phyloP scores from a whole-genome alignment of 176 grass and related monocot genomes.

The Leersia perrieri region DNA sequence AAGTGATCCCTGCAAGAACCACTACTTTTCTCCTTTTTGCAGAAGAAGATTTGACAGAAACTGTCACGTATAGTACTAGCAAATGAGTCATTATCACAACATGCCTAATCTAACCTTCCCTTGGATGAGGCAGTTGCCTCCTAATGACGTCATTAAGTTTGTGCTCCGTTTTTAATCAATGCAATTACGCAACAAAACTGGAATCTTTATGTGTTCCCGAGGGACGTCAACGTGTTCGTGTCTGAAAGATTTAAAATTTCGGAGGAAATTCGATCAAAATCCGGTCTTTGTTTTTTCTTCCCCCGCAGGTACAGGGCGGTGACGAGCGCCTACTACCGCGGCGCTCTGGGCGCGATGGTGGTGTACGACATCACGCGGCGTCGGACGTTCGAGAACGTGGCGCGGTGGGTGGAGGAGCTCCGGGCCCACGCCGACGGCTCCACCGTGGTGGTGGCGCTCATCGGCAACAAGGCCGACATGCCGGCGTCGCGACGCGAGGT shows the following conservation, averaged over 20 bases:
- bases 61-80: background rate
- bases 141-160: background rate
- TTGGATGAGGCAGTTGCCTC: background rate
- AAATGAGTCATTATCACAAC: background rate
- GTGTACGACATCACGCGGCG: conserved; percentile 72
- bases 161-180: background rate
- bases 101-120: background rate
- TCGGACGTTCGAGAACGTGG: conserved; percentile 63
- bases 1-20: background rate
- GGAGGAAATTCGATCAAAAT: background rate
- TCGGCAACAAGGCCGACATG: conserved; percentile 76
- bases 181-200: background rate
- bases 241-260: background rate
- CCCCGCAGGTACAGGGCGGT: conserved; percentile 70
- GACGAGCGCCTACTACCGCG: conserved; percentile 79
- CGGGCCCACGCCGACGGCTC: conserved; percentile 64
- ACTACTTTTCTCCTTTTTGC: conserved; percentile 1
- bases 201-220: background rate
- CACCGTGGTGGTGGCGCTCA: conserved; percentile 54
- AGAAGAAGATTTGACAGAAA: background rate
- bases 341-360: conserved; percentile 74
- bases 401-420: conserved; percentile 71
- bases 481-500: conserved; percentile 45
- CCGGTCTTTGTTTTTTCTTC: background rate
- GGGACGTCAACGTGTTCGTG: background rate